These are phyloP conservation scores for Wickerhamomyces bovis DNA, from an alignment of 805 yeast species.

Conservation along the genomic window DNA sequence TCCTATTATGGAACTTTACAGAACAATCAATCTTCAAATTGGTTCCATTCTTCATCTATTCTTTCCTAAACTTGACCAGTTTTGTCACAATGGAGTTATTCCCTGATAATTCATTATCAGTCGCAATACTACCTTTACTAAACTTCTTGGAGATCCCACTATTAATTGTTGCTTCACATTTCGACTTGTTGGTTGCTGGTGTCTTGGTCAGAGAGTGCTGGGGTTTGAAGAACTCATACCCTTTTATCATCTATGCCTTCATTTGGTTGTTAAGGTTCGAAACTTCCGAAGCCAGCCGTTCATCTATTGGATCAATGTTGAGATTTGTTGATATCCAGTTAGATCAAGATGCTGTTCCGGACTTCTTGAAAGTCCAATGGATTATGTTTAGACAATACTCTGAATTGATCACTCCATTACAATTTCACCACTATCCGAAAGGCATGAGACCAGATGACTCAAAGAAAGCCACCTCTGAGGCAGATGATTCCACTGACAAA, in stretches of 20 bases:
- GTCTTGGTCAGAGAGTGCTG: conserved; percentile 26
- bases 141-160: conserved; percentile 32
- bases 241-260: conserved; percentile 28
- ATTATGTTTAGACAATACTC: conserved; percentile 1
- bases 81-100: conserved; percentile 29
- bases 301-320: conserved; percentile 15
- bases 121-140: conserved; percentile 32
- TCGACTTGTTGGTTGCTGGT: conserved; percentile 31
- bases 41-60: conserved; percentile 36
- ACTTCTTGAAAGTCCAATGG: neutral
- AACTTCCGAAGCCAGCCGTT: conserved; percentile 24
- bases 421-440: neutral
- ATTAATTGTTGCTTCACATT: conserved; percentile 31
- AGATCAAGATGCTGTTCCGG: neutral
- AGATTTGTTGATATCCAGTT: conserved; percentile 5
- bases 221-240: conserved; percentile 22
- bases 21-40: conserved; percentile 28
- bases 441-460: neutral
- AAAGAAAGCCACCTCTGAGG: neutral
- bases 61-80: conserved; percentile 32
- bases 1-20: conserved; percentile 34
- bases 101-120: conserved; percentile 27
- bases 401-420: neutral
- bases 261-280: conserved; percentile 36
- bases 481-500: neutral